Percentiles rank a stretch among this genome's conserved stretches.
Evolutionary conservation across 2,329 filamentous ascomycete species (phyloP).

Genomic region (Aureobasidium leucospermi): DNA sequence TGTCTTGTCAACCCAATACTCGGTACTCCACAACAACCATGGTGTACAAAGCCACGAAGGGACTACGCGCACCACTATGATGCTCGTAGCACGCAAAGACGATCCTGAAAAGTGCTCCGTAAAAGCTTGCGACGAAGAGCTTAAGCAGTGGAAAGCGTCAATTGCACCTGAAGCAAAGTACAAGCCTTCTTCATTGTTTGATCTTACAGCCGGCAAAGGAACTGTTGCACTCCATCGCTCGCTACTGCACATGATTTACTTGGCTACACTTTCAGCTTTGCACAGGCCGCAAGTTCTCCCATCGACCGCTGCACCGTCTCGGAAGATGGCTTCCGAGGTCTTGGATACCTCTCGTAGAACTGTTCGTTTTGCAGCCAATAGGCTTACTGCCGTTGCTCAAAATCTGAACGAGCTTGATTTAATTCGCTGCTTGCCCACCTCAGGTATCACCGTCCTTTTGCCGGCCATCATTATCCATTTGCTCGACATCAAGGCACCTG

Average conservation of each 20-base stretch:
- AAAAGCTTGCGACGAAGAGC: slow-evolving; percentile 67
- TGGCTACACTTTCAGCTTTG: slow-evolving; percentile 82
- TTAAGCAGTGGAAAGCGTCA: slow-evolving; percentile 68
- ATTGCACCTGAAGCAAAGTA: slow-evolving; percentile 69
- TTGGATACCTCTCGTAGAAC: slow-evolving; percentile 77
- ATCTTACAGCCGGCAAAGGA: slow-evolving; percentile 52
- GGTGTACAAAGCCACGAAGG: slow-evolving; percentile 63
- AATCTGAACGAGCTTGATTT: slow-evolving; percentile 66
- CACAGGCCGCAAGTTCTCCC: slow-evolving; percentile 88
- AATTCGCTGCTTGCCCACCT: slow-evolving; percentile 76
- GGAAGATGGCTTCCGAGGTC: slow-evolving; percentile 53
- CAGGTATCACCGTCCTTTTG: slow-evolving; percentile 81
- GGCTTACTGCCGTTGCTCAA: slow-evolving; percentile 77
- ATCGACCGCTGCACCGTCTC: slow-evolving; percentile 42
- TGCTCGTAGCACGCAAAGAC: slow-evolving; percentile 83
- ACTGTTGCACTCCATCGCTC: slow-evolving; percentile 65
- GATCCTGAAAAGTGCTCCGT: slow-evolving; percentile 77
- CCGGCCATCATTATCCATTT: slow-evolving; percentile 92
- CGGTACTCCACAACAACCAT: slow-evolving; percentile 77
- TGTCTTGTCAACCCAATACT: slow-evolving; percentile 86
- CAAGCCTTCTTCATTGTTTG: slow-evolving; percentile 46
- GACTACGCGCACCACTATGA: slow-evolving; percentile 65
- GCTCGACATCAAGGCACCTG: slow-evolving; percentile 80
- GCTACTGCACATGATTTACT: slow-evolving; percentile 89
- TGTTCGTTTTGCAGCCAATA: slow-evolving; percentile 73